Evolutionary conservation across 106 monocot genomes (phyloP).

Genomic region (Dioscorea alata): DNA sequence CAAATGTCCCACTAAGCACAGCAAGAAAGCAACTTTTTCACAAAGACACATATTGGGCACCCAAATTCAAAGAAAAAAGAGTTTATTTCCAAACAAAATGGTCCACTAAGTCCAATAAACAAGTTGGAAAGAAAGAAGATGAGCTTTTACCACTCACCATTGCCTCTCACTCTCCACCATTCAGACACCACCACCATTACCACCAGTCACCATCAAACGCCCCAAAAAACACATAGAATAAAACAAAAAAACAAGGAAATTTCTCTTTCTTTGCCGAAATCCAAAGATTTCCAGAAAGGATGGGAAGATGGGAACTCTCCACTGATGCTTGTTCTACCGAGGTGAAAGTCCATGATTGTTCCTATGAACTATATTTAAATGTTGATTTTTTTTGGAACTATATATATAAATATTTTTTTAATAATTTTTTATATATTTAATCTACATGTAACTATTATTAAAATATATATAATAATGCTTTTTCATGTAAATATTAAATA

Average conservation of each 20-base stretch:
- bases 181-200: not conserved
- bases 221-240: not conserved
- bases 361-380: too few species aligned
- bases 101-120: not conserved
- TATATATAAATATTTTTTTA: too few species aligned
- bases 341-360: too few species aligned
- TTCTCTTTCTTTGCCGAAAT: not conserved
- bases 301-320: too few species aligned
- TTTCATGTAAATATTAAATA: too few species aligned
- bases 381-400: too few species aligned
- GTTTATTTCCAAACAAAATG: not conserved
- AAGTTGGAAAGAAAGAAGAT: not conserved
- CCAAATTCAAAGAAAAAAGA: not conserved
- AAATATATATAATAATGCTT: too few species aligned
- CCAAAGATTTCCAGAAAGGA: not conserved
- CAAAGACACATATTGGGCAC: not conserved
- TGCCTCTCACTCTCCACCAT: not conserved
- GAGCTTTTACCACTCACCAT: constrained; percentile 14
- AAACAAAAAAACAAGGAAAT: not conserved
- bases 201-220: not conserved
- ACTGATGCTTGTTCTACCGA: too few species aligned
- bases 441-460: too few species aligned
- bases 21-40: not conserved
- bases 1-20: not conserved
- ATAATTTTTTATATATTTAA: too few species aligned